Conservation (phyloP, 225 moss, liverwort and hornwort genomes). For the Thuidium tamariscinum region DNA sequence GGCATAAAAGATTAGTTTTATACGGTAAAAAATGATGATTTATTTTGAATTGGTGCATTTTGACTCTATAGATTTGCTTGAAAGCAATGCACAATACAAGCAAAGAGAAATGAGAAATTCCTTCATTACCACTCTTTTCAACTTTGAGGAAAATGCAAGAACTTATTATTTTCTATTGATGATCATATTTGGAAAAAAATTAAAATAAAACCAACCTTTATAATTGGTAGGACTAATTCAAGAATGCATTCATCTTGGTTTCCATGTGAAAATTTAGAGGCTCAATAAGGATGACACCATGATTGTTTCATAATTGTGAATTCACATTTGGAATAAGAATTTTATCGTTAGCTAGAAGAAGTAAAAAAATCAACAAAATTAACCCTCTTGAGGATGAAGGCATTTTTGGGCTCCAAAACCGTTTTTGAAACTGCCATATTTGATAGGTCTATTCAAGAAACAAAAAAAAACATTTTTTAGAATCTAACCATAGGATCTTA, state of each 20-base stretch:
- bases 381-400: too few species aligned
- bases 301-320: background rate
- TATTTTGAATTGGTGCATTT: background rate
- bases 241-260: background rate
- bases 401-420: too few species aligned
- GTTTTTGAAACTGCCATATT: too few species aligned
- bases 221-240: accelerated
- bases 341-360: background rate
- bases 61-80: accelerated
- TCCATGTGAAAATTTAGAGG: background rate
- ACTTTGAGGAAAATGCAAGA: too few species aligned
- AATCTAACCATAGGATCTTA: too few species aligned
- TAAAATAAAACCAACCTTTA: background rate
- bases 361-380: background rate
- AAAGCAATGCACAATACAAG: background rate
- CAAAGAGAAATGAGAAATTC: background rate
- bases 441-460: too few species aligned
- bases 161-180: too few species aligned
- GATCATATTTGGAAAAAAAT: too few species aligned
- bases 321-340: accelerated
- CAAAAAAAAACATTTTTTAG: too few species aligned
- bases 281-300: background rate
- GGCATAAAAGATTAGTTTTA: background rate
- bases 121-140: background rate
- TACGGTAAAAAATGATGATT: background rate